These are phyloP conservation scores for Ganoderma multipileum DNA, from an alignment of 1,284 basidiomycete genomes.

Conservation along the genomic window DNA sequence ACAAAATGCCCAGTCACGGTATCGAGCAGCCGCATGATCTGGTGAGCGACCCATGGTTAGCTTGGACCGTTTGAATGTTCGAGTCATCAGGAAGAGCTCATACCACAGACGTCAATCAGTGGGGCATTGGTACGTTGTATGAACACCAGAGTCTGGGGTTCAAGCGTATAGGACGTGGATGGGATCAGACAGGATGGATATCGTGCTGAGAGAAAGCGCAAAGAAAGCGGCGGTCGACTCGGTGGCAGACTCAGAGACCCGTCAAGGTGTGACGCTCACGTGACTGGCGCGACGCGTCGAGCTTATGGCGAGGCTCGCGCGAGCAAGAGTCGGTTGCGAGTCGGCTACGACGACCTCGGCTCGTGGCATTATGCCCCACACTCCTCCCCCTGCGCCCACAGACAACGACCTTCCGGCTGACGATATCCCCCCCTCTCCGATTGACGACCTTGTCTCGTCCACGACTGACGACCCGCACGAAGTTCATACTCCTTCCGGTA, in stretches of 20 bases:
- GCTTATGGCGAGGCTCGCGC: too few relatives aligned
- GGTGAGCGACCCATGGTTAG: neutral
- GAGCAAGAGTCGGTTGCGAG: neutral
- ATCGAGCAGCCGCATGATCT: neutral
- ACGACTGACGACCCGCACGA: neutral
- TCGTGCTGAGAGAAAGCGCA: too few relatives aligned
- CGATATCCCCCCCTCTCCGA: neutral
- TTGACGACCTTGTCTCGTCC: neutral
- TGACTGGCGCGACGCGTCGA: conserved; percentile 18
- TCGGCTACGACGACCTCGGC: neutral
- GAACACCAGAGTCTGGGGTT: too few relatives aligned
- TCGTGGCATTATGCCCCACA: neutral
- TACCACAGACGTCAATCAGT: neutral
- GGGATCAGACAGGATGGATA: neutral
- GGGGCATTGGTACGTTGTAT: too few relatives aligned
- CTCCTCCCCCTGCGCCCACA: neutral
- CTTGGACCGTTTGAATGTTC: neutral
- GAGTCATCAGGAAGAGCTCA: neutral
- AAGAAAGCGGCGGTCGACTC: too few relatives aligned
- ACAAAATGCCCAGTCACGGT: neutral
- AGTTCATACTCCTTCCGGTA: neutral
- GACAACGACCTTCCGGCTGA: neutral
- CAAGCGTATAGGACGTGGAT: neutral
- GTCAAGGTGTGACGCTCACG: conserved; percentile 1
- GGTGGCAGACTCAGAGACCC: too few relatives aligned